These are phyloP conservation scores for Rhynchosporium agropyri DNA, from an alignment of 2,329 filamentous ascomycete genomes.

Conservation along the genomic window DNA sequence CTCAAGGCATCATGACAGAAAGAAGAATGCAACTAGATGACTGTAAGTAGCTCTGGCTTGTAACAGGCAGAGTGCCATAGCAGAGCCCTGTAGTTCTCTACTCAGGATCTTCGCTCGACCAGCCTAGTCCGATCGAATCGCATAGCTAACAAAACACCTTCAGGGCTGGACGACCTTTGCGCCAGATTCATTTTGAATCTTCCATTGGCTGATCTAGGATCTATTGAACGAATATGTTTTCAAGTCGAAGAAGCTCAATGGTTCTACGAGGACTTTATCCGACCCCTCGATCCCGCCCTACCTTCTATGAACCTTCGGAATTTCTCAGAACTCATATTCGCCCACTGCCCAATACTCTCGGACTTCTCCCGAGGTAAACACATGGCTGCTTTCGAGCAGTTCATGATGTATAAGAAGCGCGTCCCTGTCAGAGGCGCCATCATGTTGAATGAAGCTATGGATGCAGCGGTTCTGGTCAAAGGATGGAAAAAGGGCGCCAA, in stretches of 20 bases:
- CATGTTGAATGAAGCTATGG: slow-evolving; percentile 91
- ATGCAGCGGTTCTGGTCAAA: slow-evolving; percentile 88
- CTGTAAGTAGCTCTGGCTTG: slow-evolving; percentile 57
- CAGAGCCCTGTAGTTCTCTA: not conserved
- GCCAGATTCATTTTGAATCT: slow-evolving; percentile 98
- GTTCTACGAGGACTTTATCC: slow-evolving; percentile 99
- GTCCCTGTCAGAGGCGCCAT: slow-evolving; percentile 95
- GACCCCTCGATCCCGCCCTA: slow-evolving; percentile 80
- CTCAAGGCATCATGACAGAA: slow-evolving; percentile 68
- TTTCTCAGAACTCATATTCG: slow-evolving; percentile 89
- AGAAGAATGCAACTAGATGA: slow-evolving; percentile 86
- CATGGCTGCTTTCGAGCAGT: slow-evolving; percentile 84
- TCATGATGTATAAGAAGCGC: slow-evolving; percentile 90
- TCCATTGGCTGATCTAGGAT: slow-evolving; percentile 85
- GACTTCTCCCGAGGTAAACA: slow-evolving; percentile 78
- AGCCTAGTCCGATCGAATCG: slow-evolving; percentile 17
- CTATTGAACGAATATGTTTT: slow-evolving; percentile 93
- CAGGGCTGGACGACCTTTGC: slow-evolving; percentile 95
- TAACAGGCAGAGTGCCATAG: not conserved
- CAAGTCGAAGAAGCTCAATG: slow-evolving; percentile 99
- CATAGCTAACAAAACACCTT: slow-evolving; percentile 29
- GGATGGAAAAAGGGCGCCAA: slow-evolving; percentile 97
- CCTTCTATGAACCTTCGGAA: slow-evolving; percentile 82
- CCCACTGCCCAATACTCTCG: slow-evolving; percentile 87
- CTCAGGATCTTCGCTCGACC: not conserved